A percentile compares a stretch with the other conserved stretches of the same genome.
Conservation (phyloP, 352 stramenopile species). For the Globisporangium uncinulatum region DNA sequence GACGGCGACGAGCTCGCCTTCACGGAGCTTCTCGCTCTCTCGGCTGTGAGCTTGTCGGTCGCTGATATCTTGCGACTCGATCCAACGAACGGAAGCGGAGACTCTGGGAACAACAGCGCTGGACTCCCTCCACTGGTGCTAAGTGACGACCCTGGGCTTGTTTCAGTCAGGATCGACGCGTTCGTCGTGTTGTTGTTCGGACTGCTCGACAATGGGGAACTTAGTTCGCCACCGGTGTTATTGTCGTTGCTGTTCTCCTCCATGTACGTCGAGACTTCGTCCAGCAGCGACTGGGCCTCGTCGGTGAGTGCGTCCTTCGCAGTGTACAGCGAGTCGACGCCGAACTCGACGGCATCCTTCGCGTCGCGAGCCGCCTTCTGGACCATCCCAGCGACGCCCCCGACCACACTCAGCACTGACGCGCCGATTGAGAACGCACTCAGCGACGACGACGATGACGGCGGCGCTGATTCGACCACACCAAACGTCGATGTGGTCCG, state of each 20-base stretch:
- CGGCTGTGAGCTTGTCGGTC: not conserved
- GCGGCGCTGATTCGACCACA: constrained; percentile 7
- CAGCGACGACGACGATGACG: constrained; percentile 30
- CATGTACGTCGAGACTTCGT: constrained; percentile 58
- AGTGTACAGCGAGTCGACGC: constrained; percentile 70
- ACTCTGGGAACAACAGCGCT: constrained; percentile 3
- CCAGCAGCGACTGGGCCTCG: constrained; percentile 53
- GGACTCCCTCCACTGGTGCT: not conserved
- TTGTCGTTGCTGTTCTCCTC: constrained; percentile 18
- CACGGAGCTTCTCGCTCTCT: not conserved
- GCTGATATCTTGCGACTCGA: not conserved
- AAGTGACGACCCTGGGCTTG: not conserved
- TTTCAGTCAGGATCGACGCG: not conserved
- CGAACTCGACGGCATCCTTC: constrained; percentile 66
- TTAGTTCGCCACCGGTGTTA: not conserved
- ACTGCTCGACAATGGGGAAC: constrained; percentile 2
- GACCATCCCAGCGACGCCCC: constrained; percentile 61
- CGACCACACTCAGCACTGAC: constrained; percentile 59
- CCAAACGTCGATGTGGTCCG: constrained; percentile 6
- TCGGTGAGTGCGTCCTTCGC: constrained; percentile 62
- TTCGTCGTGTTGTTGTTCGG: not conserved
- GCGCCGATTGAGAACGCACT: constrained; percentile 47
- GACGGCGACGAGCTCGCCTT: constrained; percentile 8
- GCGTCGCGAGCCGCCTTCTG: constrained; percentile 70
- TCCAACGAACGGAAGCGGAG: not conserved